Conservation (phyloP, 2,329 filamentous ascomycete species). For the Beauveria sp. region DNA sequence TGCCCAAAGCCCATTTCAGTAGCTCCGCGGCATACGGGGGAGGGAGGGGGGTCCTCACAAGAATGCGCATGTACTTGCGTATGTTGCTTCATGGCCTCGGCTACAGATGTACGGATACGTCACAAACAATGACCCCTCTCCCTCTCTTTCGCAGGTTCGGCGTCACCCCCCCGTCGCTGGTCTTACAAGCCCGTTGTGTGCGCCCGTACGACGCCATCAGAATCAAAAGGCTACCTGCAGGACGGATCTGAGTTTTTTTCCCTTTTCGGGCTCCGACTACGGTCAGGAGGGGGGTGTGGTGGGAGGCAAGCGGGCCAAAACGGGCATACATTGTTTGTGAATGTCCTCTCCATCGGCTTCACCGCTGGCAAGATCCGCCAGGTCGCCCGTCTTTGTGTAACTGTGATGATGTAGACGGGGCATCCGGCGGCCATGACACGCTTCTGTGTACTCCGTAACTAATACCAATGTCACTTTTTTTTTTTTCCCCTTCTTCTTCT, state of each 20-base stretch:
- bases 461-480: background rate
- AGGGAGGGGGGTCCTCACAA: no score
- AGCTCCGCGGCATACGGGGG: no score
- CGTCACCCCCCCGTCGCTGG: no score
- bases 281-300: background rate
- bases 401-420: background rate
- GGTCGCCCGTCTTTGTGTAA: background rate
- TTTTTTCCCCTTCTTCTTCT: background rate
- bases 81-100: background rate
- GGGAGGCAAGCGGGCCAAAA: background rate
- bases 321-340: background rate
- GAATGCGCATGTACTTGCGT: no score
- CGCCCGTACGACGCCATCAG: background rate
- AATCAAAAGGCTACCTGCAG: conserved; percentile 4
- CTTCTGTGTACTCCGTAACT: background rate
- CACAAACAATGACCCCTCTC: background rate
- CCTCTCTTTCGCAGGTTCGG: no score
- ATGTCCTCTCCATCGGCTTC: background rate
- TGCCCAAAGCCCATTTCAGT: no score
- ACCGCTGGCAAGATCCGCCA: background rate
- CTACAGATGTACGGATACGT: background rate
- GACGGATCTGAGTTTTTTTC: background rate
- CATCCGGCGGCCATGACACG: background rate
- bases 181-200: no score
- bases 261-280: background rate